These are phyloP conservation scores for Grigorovia yakushimaensis DNA, from an alignment of 805 yeast species.

Conservation along the genomic window DNA sequence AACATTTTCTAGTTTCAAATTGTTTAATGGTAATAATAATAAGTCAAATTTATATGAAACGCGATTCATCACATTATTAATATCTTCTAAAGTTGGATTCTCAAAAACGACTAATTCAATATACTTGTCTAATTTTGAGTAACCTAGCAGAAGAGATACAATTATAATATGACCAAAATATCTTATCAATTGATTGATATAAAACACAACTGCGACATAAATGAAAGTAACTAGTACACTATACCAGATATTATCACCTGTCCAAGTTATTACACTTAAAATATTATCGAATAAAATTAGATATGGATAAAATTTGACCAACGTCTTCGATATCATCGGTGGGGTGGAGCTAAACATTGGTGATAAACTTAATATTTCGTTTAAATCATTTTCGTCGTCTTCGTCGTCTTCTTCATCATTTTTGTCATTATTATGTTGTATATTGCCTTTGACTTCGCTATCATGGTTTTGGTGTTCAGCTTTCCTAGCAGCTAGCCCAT, in stretches of 20 bases:
- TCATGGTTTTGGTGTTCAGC: background rate
- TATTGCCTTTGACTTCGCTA: background rate
- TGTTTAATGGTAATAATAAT: constrained; percentile 71
- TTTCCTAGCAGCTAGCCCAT: constrained; percentile 8
- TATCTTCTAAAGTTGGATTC: constrained; percentile 76
- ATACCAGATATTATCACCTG: constrained; percentile 73
- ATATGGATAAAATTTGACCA: constrained; percentile 79
- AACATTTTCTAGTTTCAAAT: constrained; percentile 69
- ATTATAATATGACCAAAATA: constrained; percentile 74
- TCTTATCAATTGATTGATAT: constrained; percentile 61
- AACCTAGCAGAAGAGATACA: constrained; percentile 47
- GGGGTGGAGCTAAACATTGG: constrained; percentile 86
- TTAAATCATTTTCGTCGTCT: constrained; percentile 2
- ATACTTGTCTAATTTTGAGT: constrained; percentile 46
- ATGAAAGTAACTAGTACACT: constrained; percentile 43
- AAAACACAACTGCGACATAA: constrained; percentile 51
- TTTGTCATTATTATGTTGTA: constrained; percentile 1
- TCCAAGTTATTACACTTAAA: constrained; percentile 80
- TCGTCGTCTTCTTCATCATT: constrained; percentile 1
- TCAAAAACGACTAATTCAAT: constrained; percentile 43
- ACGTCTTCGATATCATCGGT: constrained; percentile 76
- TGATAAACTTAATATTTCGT: constrained; percentile 35
- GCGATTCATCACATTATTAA: constrained; percentile 64
- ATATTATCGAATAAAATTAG: constrained; percentile 61
- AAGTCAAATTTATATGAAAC: constrained; percentile 70